A percentile compares a stretch with the other conserved stretches of the same genome.
Conservation (phyloP, 192 early-diverging fungal species). For the Coemansia sp. region DNA sequence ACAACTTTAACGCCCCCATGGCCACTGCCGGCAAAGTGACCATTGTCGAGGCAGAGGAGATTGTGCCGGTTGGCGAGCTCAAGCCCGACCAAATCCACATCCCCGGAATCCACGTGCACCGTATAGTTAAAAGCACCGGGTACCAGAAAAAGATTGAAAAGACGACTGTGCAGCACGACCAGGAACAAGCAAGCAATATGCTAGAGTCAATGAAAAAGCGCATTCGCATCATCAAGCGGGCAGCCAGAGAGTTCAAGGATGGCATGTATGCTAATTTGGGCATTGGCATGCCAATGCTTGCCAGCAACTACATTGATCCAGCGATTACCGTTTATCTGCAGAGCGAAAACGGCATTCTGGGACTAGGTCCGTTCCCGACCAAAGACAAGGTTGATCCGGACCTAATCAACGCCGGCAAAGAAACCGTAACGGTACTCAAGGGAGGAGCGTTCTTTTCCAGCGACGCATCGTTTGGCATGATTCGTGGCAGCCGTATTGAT, state of each 20-base stretch:
- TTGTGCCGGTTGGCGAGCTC: conserved; percentile 63
- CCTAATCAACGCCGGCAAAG: conserved; percentile 63
- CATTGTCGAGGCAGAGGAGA: conserved; percentile 73
- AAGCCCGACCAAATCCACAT: conserved; percentile 68
- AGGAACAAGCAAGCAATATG: not conserved
- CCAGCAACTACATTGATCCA: conserved; percentile 65
- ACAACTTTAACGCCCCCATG: conserved; percentile 73
- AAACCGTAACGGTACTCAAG: conserved; percentile 64
- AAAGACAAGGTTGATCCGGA: conserved; percentile 66
- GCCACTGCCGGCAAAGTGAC: conserved; percentile 65
- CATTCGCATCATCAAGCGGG: conserved; percentile 66
- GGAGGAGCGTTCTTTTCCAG: conserved; percentile 68
- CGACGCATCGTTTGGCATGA: conserved; percentile 71
- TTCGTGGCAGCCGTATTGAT: conserved; percentile 71
- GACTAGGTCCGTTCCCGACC: conserved; percentile 69
- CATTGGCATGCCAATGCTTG: conserved; percentile 76
- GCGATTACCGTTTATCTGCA: conserved; percentile 67
- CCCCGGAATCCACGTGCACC: conserved; percentile 68
- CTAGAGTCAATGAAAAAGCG: conserved; percentile 48
- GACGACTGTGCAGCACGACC: conserved; percentile 23
- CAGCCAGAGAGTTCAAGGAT: conserved; percentile 70
- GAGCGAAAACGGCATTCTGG: conserved; percentile 73
- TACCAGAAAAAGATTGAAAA: conserved; percentile 70
- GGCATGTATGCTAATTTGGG: conserved; percentile 70
- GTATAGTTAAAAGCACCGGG: conserved; percentile 60